These are phyloP conservation scores for Lentithecium fluviatile DNA, from an alignment of 495 filamentous ascomycete genomes.

Conservation along the genomic window DNA sequence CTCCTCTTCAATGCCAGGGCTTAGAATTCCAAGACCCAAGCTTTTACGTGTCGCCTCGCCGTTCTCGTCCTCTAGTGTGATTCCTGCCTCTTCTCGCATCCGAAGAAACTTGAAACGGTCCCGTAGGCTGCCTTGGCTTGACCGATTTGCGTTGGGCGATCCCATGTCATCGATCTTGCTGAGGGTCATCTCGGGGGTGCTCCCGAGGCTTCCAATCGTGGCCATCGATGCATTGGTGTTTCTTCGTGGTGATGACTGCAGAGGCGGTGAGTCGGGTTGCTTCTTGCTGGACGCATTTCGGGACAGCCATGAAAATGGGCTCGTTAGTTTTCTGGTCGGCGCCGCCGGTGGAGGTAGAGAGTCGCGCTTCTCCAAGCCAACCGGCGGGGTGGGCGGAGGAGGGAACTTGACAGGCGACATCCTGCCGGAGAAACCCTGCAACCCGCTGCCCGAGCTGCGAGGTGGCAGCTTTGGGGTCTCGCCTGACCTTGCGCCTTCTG, in stretches of 20 bases:
- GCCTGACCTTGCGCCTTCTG: constrained; percentile 22
- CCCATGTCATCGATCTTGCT: constrained; percentile 69
- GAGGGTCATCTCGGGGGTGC: constrained; percentile 71
- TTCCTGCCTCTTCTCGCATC: constrained; percentile 73
- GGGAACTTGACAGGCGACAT: constrained; percentile 35
- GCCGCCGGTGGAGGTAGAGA: constrained; percentile 40
- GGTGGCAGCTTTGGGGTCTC: constrained; percentile 30
- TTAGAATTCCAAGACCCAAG: constrained; percentile 53
- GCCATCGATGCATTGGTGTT: constrained; percentile 75
- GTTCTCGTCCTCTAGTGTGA: constrained; percentile 52
- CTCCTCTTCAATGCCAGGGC: constrained; percentile 56
- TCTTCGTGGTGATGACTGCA: constrained; percentile 53
- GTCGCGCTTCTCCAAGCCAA: constrained; percentile 20
- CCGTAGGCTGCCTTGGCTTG: constrained; percentile 68
- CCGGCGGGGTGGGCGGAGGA: constrained; percentile 28
- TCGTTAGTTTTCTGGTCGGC: constrained; percentile 64
- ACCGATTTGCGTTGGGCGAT: constrained; percentile 51
- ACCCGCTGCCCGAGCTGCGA: constrained; percentile 22
- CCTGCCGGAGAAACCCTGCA: constrained; percentile 31
- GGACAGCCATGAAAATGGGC: constrained; percentile 85
- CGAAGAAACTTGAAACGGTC: constrained; percentile 84
- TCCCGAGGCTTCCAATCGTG: constrained; percentile 67
- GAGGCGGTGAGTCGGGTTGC: constrained; percentile 53
- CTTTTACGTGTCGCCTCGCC: constrained; percentile 46
- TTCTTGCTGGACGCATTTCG: constrained; percentile 63